Conservation (phyloP, 2,329 filamentous ascomycete genomes). For the Aspergillus sergii region DNA sequence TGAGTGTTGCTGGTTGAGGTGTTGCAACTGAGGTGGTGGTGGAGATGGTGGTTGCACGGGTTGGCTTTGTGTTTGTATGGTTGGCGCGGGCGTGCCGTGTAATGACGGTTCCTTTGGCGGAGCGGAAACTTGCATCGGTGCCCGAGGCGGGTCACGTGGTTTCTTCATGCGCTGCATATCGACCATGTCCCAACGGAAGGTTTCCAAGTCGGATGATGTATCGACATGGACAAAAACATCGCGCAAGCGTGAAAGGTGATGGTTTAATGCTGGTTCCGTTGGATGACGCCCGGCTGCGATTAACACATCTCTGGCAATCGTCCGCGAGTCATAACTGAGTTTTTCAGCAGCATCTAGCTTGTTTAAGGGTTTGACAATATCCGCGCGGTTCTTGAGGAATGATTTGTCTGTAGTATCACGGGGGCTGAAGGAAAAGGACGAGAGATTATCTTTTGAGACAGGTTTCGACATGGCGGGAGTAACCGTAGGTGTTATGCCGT, state of each 20-base stretch:
- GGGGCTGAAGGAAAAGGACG: conserved; percentile 14
- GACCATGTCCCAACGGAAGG: conserved; percentile 64
- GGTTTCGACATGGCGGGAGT: not conserved
- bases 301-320: conserved; percentile 65
- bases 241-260: conserved; percentile 56
- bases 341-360: conserved; percentile 44
- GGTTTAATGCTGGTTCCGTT: conserved; percentile 60
- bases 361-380: conserved; percentile 50
- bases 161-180: conserved; percentile 39
- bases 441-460: conserved; percentile 4
- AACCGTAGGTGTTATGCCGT: not conserved
- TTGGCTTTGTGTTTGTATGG: not conserved
- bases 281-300: conserved; percentile 65
- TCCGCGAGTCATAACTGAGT: conserved; percentile 60
- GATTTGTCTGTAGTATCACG: conserved; percentile 15
- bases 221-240: conserved; percentile 48
- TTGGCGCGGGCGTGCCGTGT: not conserved
- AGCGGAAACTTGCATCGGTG: not conserved
- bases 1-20: too few relatives aligned
- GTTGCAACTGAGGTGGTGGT: not conserved
- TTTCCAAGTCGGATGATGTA: conserved; percentile 55
- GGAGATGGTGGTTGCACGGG: not conserved
- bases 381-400: conserved; percentile 32
- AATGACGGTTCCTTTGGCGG: not conserved
- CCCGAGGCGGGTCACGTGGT: conserved; percentile 17